Evolutionary conservation across 306 rosid species (phyloP).

Genomic region (Astragalus membranaceus): DNA sequence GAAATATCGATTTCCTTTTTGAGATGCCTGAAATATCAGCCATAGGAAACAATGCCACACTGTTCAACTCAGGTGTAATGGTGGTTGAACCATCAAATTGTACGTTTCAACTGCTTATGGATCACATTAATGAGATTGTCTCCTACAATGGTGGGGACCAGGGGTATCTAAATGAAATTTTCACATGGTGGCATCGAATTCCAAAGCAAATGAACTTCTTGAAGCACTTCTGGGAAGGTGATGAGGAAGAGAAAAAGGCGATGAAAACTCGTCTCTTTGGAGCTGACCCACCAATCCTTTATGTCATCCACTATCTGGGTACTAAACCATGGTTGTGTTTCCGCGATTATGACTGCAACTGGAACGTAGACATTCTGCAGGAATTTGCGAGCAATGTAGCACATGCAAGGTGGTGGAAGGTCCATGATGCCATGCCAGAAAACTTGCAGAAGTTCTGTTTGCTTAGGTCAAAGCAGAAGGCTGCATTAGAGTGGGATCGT

Average conservation of each 20-base stretch:
- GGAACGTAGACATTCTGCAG: slow-evolving; percentile 68
- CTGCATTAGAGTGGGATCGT: slow-evolving; percentile 79
- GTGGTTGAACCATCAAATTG: slow-evolving; percentile 80
- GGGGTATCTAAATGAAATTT: slow-evolving; percentile 78
- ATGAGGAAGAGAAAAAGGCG: slow-evolving; percentile 52
- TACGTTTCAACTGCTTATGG: slow-evolving; percentile 77
- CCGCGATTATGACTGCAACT: slow-evolving; percentile 88
- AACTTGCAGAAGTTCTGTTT: slow-evolving; percentile 66
- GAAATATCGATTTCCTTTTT: slow-evolving; percentile 79
- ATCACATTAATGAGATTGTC: slow-evolving; percentile 70
- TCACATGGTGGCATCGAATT: slow-evolving; percentile 92
- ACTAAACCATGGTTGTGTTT: slow-evolving; percentile 83
- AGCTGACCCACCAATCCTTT: slow-evolving; percentile 72
- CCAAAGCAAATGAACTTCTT: slow-evolving; percentile 87
- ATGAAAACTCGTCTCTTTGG: slow-evolving; percentile 66
- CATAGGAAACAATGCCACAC: slow-evolving; percentile 71
- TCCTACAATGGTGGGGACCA: slow-evolving; percentile 92
- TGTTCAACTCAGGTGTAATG: slow-evolving; percentile 87
- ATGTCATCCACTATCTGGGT: slow-evolving; percentile 81
- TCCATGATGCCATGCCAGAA: slow-evolving; percentile 73
- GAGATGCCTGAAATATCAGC: slow-evolving; percentile 83
- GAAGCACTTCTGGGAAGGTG: slow-evolving; percentile 92
- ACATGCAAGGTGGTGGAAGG: slow-evolving; percentile 82
- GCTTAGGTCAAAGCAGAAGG: slow-evolving; percentile 81
- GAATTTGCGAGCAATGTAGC: slow-evolving; percentile 81